These are phyloP conservation scores for Mallotus repandus DNA, from an alignment of 441 rosid species.

Conservation along the genomic window DNA sequence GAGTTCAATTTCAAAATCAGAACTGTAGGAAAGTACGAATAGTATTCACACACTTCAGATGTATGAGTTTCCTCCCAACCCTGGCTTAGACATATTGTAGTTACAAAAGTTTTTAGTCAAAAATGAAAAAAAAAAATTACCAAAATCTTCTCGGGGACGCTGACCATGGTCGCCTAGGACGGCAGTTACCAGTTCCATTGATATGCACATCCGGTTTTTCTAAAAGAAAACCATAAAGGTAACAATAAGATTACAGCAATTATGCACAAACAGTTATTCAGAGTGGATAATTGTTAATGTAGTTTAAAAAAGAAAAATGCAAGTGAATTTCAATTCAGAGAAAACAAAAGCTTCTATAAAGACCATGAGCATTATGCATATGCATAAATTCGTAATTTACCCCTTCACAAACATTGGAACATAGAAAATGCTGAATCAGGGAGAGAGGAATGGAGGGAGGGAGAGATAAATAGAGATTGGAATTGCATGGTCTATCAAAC, in stretches of 20 bases:
- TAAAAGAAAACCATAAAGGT: slow-evolving; percentile 26
- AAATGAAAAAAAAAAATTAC: slow-evolving; percentile 36
- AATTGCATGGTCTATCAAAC: neutral
- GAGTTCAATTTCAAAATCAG: neutral
- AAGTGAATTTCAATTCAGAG: neutral
- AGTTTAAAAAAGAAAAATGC: neutral
- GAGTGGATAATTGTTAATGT: neutral
- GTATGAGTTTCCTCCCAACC: too few species aligned
- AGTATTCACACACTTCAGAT: too few species aligned
- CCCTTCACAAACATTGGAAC: neutral
- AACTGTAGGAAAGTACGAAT: neutral
- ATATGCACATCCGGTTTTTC: slow-evolving; percentile 78
- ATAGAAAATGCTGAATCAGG: neutral
- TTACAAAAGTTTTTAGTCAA: neutral
- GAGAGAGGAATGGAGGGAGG: neutral
- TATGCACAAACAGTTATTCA: slow-evolving; percentile 7
- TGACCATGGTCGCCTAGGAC: slow-evolving; percentile 99
- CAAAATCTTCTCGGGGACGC: slow-evolving; percentile 84
- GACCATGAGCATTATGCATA: neutral
- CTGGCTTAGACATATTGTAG: too few species aligned
- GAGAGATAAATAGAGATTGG: too few species aligned
- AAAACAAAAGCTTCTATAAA: neutral
- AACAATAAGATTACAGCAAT: slow-evolving; percentile 2
- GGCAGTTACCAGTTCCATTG: slow-evolving; percentile 98
- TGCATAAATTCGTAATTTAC: neutral